Evolutionary conservation across 352 stramenopile genomes (phyloP), one percentile per base, ranked within the genome.

Genomic region (Blastocystis sp.): DNA sequence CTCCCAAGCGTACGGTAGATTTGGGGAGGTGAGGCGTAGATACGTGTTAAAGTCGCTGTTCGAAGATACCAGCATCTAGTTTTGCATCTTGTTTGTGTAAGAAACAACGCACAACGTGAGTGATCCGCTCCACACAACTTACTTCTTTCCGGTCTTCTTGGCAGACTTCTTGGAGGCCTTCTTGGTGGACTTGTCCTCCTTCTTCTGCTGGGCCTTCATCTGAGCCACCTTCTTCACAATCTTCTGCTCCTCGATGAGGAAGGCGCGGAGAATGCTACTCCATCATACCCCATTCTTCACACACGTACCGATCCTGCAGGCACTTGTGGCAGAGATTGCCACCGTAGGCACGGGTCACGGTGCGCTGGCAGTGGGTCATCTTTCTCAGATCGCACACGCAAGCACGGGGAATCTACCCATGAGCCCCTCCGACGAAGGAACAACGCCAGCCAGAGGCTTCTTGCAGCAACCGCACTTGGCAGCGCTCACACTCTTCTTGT

Each of bases 221-320:
- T 95, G 92, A 87, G 98, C 93, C 79, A 99, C 94, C 92, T 98
- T 97, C 95, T 99, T 99, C 64, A 98, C 96, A 90, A 98, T 98
- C 95, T 98, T 98, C 91, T 98, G 96, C 93, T 99, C 97, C 92
- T 98, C 96, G 92, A 99, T 97, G 76, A 99, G 92, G 92, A 99
- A 99, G 59, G 97, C 96, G 91, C 97, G 93, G 59, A 99, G 93
- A 91, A 99, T 98, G 87, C 93, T 92, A 89, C 10, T 0, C 61
- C 17, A 2, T 74, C 28, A 77, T 0, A 60, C 17, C 19, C 61
- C 54, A n/a, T 62, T 14, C 6, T 64, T 0, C 6, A 45, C 59
- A 6, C 52, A 84, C 90, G 34, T 89, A 93, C 91, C 95, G 92
- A 90, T 97, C 90, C 89, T 94, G 95, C 79, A 99, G 95, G 92